Evolutionary conservation across 2,329 filamentous ascomycete genomes (phyloP).

Genomic region (Cadophora sp.): DNA sequence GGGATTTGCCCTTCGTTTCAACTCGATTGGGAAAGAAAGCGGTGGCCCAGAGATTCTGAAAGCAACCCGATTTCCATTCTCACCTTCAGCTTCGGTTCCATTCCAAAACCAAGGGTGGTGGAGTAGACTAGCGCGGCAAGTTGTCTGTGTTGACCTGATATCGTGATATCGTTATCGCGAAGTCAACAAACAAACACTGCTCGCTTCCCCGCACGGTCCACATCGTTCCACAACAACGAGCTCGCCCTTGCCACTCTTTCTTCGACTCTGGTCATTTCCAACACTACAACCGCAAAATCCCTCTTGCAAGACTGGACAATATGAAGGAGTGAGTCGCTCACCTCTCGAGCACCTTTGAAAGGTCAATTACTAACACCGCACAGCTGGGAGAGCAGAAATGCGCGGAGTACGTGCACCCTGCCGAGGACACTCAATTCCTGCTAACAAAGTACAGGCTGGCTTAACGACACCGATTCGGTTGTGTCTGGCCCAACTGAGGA

Average conservation of each 20-base stretch:
- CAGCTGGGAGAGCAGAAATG: constrained; percentile 11
- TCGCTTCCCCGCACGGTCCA: not conserved
- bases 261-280: not conserved
- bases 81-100: not conserved
- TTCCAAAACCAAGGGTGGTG: not conserved
- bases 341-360: not conserved
- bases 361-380: not conserved
- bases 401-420: not conserved
- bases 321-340: constrained; percentile 9
- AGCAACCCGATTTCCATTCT: not conserved
- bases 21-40: no score
- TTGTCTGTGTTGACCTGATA: not conserved
- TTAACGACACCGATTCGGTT: not conserved
- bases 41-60: no score
- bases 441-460: not conserved
- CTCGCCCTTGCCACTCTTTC: no score
- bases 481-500: constrained; percentile 1
- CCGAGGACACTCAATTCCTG: not conserved
- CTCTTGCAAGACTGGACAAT: not conserved
- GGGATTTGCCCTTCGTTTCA: not conserved
- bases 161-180: constrained; percentile 8
- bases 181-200: not conserved
- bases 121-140: not conserved
- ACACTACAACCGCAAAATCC: not conserved
- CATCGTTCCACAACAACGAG: not conserved